Conservation (phyloP, 1,284 basidiomycete genomes). For the Pholiota adiposa region DNA sequence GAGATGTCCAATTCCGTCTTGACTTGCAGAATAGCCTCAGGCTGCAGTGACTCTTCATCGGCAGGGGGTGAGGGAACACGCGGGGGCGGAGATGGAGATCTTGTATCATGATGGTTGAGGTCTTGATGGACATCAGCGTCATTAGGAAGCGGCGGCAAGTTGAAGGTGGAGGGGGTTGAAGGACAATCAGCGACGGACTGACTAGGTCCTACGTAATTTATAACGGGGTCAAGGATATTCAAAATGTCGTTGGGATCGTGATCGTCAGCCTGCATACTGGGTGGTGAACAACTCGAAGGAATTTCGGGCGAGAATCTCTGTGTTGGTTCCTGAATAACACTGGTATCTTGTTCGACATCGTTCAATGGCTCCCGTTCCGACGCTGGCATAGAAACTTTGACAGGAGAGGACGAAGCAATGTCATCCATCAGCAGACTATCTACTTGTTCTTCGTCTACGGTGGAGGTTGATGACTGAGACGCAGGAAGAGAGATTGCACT, state of each 20-base stretch:
- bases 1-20: neutral
- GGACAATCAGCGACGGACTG: too few relatives aligned
- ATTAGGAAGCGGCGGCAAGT: neutral
- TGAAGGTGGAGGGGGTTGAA: too few relatives aligned
- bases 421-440: neutral
- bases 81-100: neutral
- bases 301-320: neutral
- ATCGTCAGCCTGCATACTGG: neutral
- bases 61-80: neutral
- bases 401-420: neutral
- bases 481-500: neutral
- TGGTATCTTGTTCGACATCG: neutral
- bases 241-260: neutral
- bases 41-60: neutral
- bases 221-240: neutral
- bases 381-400: neutral
- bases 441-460: neutral
- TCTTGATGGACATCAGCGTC: neutral
- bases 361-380: neutral
- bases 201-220: neutral
- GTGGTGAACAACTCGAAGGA: neutral
- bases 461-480: neutral
- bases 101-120: neutral
- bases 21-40: neutral
- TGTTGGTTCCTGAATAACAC: neutral